Evolutionary conservation across 2,329 filamentous ascomycete species (phyloP).

Genomic region (Cadophora malorum): DNA sequence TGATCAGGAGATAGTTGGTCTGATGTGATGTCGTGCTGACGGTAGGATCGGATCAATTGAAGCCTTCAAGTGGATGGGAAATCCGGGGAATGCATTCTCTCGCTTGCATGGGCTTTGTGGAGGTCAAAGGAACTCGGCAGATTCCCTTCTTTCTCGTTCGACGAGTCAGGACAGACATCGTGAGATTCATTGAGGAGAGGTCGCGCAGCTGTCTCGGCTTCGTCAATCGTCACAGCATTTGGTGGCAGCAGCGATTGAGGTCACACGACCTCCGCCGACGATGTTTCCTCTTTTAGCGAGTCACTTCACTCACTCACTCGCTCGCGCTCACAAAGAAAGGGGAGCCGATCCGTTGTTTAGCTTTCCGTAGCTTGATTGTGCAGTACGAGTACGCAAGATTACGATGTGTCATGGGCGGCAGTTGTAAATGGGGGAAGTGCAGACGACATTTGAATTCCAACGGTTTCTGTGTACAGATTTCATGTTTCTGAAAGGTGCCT

Average conservation of each 20-base stretch:
- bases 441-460: constrained; percentile 25
- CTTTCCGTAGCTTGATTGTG: neutral
- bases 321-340: constrained; percentile 6
- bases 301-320: neutral
- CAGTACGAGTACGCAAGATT: constrained; percentile 24
- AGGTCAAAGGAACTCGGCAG: constrained; percentile 4
- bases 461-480: constrained; percentile 29
- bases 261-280: constrained; percentile 31
- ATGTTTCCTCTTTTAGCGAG: constrained; percentile 15
- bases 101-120: neutral
- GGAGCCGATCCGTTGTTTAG: neutral
- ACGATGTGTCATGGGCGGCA: constrained; percentile 34
- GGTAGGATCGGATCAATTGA: constrained; percentile 1
- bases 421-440: constrained; percentile 1
- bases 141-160: constrained; percentile 3
- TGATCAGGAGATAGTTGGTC: constrained; percentile 28
- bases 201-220: neutral
- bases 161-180: constrained; percentile 9
- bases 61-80: neutral
- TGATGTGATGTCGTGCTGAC: constrained; percentile 18
- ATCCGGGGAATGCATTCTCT: neutral
- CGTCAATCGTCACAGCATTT: constrained; percentile 1
- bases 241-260: constrained; percentile 6
- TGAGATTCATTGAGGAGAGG: constrained; percentile 5
- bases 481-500: constrained; percentile 15